Evolutionary conservation across 768 basidiomycete species (phyloP).

Genomic region (Phylloporus rhodoxanthus): DNA sequence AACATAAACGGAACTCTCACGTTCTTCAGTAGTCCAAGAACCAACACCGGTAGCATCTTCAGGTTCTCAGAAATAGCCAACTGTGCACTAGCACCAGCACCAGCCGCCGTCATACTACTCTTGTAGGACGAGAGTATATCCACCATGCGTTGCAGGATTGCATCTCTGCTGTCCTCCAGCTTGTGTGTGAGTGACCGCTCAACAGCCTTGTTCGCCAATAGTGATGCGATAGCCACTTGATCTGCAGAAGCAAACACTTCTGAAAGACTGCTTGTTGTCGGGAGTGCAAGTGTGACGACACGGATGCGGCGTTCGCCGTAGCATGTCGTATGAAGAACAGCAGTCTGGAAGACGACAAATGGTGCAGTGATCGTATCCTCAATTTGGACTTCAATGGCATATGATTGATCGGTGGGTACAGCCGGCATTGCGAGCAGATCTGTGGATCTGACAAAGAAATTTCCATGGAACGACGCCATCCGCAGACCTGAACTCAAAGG

Average conservation of each 20-base stretch:
- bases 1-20: conserved; percentile 40
- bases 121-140: conserved; percentile 88
- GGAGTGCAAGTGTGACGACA: conserved; percentile 82
- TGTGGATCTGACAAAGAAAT: conserved; percentile 97
- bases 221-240: conserved; percentile 77
- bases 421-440: conserved; percentile 94
- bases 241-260: conserved; percentile 90
- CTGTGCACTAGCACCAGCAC: conserved; percentile 90
- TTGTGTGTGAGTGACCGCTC: conserved; percentile 81
- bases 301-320: conserved; percentile 90
- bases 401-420: conserved; percentile 94
- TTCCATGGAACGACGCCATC: conserved; percentile 97
- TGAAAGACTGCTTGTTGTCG: conserved; percentile 81
- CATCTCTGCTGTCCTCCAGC: conserved; percentile 84
- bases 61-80: conserved; percentile 89
- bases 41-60: conserved; percentile 88
- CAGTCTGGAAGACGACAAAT: conserved; percentile 92
- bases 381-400: conserved; percentile 92
- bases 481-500: conserved; percentile 57
- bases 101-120: conserved; percentile 91
- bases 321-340: conserved; percentile 89
- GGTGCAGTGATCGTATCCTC: conserved; percentile 90
- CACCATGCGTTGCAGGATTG: conserved; percentile 75
- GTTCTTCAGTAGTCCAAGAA: conserved; percentile 90
- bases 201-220: conserved; percentile 88